phyloP scores from a whole-genome alignment of 805 yeast species.

The Saccharomyces kudriavzevii region DNA sequence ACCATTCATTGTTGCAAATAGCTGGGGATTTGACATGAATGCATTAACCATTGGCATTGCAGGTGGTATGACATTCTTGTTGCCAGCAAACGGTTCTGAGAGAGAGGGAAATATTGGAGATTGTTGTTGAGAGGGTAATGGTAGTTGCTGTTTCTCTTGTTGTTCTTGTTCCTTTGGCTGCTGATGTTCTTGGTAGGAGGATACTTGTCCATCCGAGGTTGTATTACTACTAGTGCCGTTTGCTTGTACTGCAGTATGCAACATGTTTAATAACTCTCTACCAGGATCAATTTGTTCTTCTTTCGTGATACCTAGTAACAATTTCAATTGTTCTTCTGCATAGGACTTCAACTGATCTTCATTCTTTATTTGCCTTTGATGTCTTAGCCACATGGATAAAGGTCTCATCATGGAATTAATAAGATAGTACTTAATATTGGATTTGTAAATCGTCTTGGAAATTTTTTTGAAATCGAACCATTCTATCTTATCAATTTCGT shows the following conservation, averaged over 20 bases:
- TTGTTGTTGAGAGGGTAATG: constrained; percentile 9
- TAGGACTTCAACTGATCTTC: constrained; percentile 53
- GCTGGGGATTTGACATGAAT: constrained; percentile 3
- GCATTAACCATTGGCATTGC: constrained; percentile 4
- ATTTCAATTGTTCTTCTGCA: constrained; percentile 60
- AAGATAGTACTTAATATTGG: constrained; percentile 30
- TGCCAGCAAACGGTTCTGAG: background rate
- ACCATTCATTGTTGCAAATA: constrained; percentile 15
- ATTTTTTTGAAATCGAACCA: constrained; percentile 61
- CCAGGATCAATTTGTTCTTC: constrained; percentile 52
- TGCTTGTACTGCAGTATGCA: constrained; percentile 39
- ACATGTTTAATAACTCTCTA: constrained; percentile 60
- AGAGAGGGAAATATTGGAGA: background rate
- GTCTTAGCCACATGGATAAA: constrained; percentile 45
- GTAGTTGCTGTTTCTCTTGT: background rate
- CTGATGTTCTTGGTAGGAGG: background rate
- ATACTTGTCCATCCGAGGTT: background rate
- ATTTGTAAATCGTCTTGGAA: constrained; percentile 27
- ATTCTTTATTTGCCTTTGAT: constrained; percentile 40
- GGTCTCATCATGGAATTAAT: constrained; percentile 37
- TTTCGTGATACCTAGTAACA: constrained; percentile 49
- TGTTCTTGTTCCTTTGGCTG: background rate
- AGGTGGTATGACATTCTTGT: constrained; percentile 1
- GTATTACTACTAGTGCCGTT: constrained; percentile 7
- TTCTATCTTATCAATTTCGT: constrained; percentile 75